Evolutionary conservation across 176 grass and related monocot species (phyloP).

Genomic region (Thinopyrum elongatum): DNA sequence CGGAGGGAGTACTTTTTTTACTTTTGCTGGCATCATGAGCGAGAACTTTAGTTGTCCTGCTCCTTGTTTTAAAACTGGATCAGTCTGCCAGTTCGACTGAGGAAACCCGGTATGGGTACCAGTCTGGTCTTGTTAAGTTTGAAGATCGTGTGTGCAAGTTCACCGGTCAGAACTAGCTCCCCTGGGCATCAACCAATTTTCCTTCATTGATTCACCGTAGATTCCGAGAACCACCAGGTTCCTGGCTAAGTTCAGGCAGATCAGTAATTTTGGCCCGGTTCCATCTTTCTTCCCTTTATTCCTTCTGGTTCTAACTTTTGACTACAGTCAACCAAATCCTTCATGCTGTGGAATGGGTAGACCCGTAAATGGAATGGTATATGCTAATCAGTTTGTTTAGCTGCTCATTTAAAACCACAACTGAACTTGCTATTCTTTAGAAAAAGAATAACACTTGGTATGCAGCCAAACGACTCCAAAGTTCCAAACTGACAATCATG

Average conservation of each 20-base stretch:
- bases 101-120: background rate
- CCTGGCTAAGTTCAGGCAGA: background rate
- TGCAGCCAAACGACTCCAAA: background rate
- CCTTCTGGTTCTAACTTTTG: conserved; percentile 2
- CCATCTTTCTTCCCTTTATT: background rate
- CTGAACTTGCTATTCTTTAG: background rate
- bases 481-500: background rate
- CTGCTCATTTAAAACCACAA: background rate
- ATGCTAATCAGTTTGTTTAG: background rate
- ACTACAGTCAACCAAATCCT: background rate
- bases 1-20: background rate
- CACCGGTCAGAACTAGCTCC: background rate
- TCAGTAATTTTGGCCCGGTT: background rate
- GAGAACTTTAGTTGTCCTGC: background rate
- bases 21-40: background rate
- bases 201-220: background rate
- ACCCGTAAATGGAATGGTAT: background rate
- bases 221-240: background rate
- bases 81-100: background rate
- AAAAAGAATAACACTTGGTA: background rate
- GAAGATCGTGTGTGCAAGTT: background rate
- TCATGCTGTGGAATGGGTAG: background rate
- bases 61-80: background rate
- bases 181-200: background rate
- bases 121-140: background rate